Conservation (phyloP, 257 asterid genomes). For the Solanum neorickii region DNA sequence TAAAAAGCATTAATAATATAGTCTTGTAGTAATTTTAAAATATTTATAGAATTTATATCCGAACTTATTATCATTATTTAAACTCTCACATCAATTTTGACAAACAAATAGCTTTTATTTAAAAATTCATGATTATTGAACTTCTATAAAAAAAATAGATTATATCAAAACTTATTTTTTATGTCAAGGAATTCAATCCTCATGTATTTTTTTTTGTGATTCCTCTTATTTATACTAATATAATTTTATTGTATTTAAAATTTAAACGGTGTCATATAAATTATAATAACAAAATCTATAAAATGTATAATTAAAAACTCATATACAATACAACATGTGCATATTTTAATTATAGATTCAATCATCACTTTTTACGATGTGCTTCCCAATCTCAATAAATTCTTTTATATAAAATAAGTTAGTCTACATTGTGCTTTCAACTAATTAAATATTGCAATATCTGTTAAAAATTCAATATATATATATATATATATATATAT, state of each 20-base stretch:
- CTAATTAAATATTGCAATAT: background rate
- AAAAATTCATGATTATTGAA: background rate
- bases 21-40: background rate
- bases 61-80: too few relatives aligned
- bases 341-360: background rate
- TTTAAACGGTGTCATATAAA: background rate
- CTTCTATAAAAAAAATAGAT: too few relatives aligned
- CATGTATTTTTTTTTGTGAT: background rate
- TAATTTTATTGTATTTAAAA: accelerated
- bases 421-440: background rate
- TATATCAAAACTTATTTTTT: background rate
- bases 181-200: background rate
- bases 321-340: background rate
- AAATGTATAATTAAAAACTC: background rate
- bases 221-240: accelerated
- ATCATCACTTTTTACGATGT: background rate
- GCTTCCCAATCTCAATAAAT: background rate
- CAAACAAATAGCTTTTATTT: too few relatives aligned
- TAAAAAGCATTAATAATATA: too few relatives aligned
- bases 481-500: too few relatives aligned
- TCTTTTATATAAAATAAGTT: background rate
- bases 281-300: background rate
- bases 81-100: background rate
- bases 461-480: background rate
- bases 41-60: background rate